phyloP scores from a whole-genome alignment of 768 basidiomycete genomes.

The Roridomyces roridus region DNA sequence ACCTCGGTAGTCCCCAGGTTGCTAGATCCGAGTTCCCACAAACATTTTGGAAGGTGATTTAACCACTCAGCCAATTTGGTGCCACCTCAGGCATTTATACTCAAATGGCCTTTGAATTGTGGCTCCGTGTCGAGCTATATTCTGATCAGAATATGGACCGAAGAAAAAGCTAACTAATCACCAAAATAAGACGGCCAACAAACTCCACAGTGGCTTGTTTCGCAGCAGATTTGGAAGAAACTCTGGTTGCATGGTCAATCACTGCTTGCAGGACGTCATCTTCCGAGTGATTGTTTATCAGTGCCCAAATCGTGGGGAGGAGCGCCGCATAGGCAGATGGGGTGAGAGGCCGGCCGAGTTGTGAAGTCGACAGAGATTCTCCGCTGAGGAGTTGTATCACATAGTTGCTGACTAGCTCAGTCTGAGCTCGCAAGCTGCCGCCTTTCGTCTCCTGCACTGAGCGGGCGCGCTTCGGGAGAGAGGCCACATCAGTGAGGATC shows the following conservation, averaged over 20 bases:
- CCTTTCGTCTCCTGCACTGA: slow-evolving; percentile 23
- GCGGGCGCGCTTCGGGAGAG: slow-evolving; percentile 28
- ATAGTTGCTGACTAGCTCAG: slow-evolving; percentile 62
- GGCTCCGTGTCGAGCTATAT: slow-evolving; percentile 65
- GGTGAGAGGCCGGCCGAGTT: slow-evolving; percentile 58
- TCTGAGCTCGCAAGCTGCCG: slow-evolving; percentile 43
- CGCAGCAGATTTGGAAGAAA: slow-evolving; percentile 62
- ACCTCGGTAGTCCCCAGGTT: slow-evolving; percentile 71
- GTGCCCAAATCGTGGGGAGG: slow-evolving; percentile 80
- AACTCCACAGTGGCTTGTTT: slow-evolving; percentile 80
- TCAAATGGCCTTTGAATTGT: slow-evolving; percentile 58
- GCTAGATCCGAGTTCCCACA: slow-evolving; percentile 83
- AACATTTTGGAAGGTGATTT: slow-evolving; percentile 72
- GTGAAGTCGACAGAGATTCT: slow-evolving; percentile 46
- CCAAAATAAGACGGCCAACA: slow-evolving; percentile 71
- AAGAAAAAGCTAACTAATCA: slow-evolving; percentile 39
- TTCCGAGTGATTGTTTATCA: slow-evolving; percentile 55
- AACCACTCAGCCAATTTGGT: slow-evolving; percentile 64
- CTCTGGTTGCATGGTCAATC: slow-evolving; percentile 69
- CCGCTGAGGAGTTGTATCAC: slow-evolving; percentile 64
- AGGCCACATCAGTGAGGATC: slow-evolving; percentile 44
- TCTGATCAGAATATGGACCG: slow-evolving; percentile 1
- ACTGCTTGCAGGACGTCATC: slow-evolving; percentile 56
- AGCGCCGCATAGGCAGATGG: slow-evolving; percentile 67
- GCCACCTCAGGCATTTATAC: slow-evolving; percentile 34